phyloP scores from a whole-genome alignment of 257 asterid species.

The Nicotiana paniculata region DNA sequence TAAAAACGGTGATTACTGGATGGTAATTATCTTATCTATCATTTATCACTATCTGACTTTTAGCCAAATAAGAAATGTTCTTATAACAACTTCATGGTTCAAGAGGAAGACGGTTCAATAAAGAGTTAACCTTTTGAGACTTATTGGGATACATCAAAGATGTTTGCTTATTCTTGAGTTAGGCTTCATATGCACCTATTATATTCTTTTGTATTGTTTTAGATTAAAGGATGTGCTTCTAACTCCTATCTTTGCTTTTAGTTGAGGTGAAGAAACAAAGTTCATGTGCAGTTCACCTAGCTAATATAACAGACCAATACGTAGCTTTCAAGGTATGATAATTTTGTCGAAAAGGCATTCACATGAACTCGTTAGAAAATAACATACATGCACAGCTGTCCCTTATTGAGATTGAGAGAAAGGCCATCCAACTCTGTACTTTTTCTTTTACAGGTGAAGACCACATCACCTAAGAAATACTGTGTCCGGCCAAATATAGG shows the following conservation, averaged over 20 bases:
- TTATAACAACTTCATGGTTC: not conserved
- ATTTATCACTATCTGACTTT: not conserved
- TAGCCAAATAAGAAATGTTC: not conserved
- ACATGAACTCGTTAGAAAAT: not conserved
- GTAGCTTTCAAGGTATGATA: slow-evolving; percentile 79
- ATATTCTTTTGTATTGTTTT: not conserved
- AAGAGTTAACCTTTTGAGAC: not conserved
- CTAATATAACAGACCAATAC: slow-evolving; percentile 66
- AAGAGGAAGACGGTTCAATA: not conserved
- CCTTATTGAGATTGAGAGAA: not conserved
- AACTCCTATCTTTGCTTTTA: slow-evolving; percentile 26
- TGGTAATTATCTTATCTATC: not conserved
- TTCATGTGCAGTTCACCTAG: slow-evolving; percentile 51
- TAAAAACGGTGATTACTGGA: not conserved
- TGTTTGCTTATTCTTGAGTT: not conserved
- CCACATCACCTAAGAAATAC: slow-evolving; percentile 89
- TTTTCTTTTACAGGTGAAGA: slow-evolving; percentile 62
- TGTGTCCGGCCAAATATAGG: slow-evolving; percentile 87
- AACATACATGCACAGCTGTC: not conserved
- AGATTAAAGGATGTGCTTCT: slow-evolving; percentile 9
- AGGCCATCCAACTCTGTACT: not conserved
- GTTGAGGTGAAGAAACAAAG: slow-evolving; percentile 90
- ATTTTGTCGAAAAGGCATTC: slow-evolving; percentile 4
- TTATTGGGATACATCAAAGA: not conserved
- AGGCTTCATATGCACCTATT: not conserved